Evolutionary conservation across 352 stramenopile genomes (phyloP), one percentile per base, ranked within the genome.

Genomic region (Peronospora farinosa): DNA sequence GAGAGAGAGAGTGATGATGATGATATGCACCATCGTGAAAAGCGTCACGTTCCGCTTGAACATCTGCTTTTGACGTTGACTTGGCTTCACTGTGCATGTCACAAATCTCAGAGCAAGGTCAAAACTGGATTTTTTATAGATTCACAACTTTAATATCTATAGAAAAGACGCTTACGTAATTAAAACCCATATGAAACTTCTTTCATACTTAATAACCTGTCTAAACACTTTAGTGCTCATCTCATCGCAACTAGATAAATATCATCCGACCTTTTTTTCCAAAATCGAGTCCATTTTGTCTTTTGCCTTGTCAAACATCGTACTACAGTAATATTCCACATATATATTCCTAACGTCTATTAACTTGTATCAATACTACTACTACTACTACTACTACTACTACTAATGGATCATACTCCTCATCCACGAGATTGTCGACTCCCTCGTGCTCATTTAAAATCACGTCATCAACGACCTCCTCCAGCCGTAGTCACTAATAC

Each of bases 361-460:
- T 21, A 3, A 1, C 1, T 21, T 21, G 19, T 21, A 21, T 21
- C 19, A 21, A 21, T 3, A 3, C n/a, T n/a, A n/a, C n/a, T n/a
- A n/a, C n/a, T n/a, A n/a, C n/a, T n/a, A n/a, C n/a, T n/a, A n/a
- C n/a, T n/a, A n/a, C n/a, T n/a, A 21, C 1, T 21, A 35, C 0
- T 19, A 19, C 1, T 19, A 11, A 63, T 63, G 51, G 57, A 61
- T 31, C 36, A 19, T 25, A 54, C 8, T 7, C 48, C 8, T 7
- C 48, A 39, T 7, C 19, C 1, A 3, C 55, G 49, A 33, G 37
- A 44, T 23, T 51, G 41, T 11, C 57, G 50, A 15, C 58, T 67
- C 43, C 58, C 58, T 33, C 47, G 52, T 44, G 47, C 58, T 11
- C 57, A 46, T 3, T 6, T 60, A 6, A 40, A 45, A 12, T 53